phyloP scores from a whole-genome alignment of 2,329 filamentous ascomycete species.

The Chaetomium globosum region DNA sequence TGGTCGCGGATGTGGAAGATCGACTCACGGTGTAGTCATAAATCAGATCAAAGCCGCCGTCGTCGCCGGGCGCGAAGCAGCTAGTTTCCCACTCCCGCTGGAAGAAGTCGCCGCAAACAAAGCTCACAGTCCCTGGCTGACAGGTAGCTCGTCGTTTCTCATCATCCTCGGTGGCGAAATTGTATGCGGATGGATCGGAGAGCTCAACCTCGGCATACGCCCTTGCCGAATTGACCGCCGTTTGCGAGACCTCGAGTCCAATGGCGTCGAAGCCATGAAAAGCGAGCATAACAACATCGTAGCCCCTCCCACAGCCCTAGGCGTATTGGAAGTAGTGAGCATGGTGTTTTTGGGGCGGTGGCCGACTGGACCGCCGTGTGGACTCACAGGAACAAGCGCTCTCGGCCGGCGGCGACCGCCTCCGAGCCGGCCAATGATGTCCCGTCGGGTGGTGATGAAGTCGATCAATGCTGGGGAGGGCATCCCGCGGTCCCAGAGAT shows the following conservation, averaged over 20 bases:
- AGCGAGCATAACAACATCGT: conserved; percentile 53
- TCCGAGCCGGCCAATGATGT: background rate
- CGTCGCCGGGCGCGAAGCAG: too few relatives aligned
- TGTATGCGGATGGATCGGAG: too few relatives aligned
- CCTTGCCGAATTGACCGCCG: conserved; percentile 32
- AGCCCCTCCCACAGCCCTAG: conserved; percentile 14
- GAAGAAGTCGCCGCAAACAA: too few relatives aligned
- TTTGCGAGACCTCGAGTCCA: conserved; percentile 59
- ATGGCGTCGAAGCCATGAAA: conserved; percentile 64
- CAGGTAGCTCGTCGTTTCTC: too few relatives aligned
- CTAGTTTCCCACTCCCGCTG: too few relatives aligned
- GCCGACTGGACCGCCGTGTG: too few relatives aligned
- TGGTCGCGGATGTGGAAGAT: too few relatives aligned
- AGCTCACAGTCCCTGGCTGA: too few relatives aligned
- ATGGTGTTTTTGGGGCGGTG: too few relatives aligned
- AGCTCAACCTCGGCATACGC: conserved; percentile 23
- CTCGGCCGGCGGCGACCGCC: background rate
- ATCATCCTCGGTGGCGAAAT: too few relatives aligned
- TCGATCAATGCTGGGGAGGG: conserved; percentile 6
- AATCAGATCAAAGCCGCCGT: too few relatives aligned
- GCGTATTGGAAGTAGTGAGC: background rate
- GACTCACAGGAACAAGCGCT: conserved; percentile 3
- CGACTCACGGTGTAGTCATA: too few relatives aligned
- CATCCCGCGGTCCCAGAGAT: conserved; percentile 10
- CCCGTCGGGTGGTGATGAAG: background rate